Evolutionary conservation across 257 asterid genomes (phyloP).

Genomic region (Dorcoceras hygrometricum): DNA sequence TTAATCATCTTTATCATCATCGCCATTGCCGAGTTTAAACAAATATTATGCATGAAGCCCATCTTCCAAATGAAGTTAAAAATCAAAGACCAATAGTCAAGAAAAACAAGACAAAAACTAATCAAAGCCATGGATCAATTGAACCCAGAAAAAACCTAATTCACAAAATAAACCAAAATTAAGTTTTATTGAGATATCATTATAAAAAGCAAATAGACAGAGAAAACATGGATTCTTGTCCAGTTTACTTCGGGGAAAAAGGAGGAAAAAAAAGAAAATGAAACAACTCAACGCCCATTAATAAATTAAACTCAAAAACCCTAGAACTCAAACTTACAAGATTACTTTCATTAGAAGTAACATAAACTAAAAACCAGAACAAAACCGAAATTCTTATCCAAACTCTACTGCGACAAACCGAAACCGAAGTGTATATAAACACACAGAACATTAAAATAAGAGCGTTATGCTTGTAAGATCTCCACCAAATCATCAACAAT

Average conservation of each 20-base stretch:
- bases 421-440: constrained; percentile 7
- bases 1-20: constrained; percentile 3
- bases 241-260: neutral
- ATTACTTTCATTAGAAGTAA: neutral
- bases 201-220: constrained; percentile 3
- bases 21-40: constrained; percentile 6
- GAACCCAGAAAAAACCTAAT: constrained; percentile 4
- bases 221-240: neutral
- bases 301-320: neutral
- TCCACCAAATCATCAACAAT: constrained; percentile 15
- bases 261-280: neutral
- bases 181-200: constrained; percentile 7
- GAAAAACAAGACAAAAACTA: constrained; percentile 7
- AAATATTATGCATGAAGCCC: constrained; percentile 22
- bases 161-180: constrained; percentile 13
- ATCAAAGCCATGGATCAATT: neutral
- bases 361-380: neutral
- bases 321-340: neutral
- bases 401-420: neutral
- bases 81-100: neutral
- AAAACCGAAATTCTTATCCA: neutral
- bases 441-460: constrained; percentile 9
- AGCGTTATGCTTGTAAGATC: neutral
- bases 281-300: neutral
- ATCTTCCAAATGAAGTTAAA: constrained; percentile 10